A percentile compares a stretch with the other conserved stretches of the same genome.
These are phyloP conservation scores for Cladosporium sp. DNA, from an alignment of 2,329 filamentous ascomycete genomes.

Conservation along the genomic window DNA sequence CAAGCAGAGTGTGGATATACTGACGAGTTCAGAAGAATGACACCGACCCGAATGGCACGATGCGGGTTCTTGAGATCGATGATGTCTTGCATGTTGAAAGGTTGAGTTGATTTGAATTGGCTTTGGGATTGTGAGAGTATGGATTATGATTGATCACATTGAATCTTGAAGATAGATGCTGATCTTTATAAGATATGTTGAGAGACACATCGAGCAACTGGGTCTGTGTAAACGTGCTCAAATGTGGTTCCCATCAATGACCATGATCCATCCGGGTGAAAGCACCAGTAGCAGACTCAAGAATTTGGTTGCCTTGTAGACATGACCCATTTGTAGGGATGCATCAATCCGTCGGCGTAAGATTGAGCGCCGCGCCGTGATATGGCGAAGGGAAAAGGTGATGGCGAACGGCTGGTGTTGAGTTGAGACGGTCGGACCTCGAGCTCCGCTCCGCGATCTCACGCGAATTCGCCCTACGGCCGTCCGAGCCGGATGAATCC, in stretches of 20 bases:
- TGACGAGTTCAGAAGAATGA: conserved; percentile 26
- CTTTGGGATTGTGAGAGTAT: not conserved
- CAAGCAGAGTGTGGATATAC: not conserved
- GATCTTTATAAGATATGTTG: not conserved
- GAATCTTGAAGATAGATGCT: not conserved
- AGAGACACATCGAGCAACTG: not conserved
- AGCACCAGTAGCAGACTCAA: not conserved
- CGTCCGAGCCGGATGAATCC: not conserved
- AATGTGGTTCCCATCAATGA: not conserved
- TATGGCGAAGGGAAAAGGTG: not conserved
- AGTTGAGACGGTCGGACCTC: not conserved
- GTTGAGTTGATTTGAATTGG: not conserved
- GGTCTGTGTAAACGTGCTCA: not conserved
- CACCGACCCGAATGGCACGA: conserved; percentile 26
- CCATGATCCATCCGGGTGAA: not conserved
- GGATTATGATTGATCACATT: not conserved
- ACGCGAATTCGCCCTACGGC: not conserved
- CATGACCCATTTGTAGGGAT: not conserved
- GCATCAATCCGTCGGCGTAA: not conserved
- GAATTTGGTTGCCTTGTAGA: not conserved
- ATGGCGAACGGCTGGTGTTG: not conserved
- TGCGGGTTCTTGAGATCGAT: not conserved
- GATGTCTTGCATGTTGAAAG: not conserved
- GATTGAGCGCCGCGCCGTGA: not conserved
- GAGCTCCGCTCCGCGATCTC: not conserved